Evolutionary conservation across 805 yeast species (phyloP).

Genomic region (Teunomyces kruisii): DNA sequence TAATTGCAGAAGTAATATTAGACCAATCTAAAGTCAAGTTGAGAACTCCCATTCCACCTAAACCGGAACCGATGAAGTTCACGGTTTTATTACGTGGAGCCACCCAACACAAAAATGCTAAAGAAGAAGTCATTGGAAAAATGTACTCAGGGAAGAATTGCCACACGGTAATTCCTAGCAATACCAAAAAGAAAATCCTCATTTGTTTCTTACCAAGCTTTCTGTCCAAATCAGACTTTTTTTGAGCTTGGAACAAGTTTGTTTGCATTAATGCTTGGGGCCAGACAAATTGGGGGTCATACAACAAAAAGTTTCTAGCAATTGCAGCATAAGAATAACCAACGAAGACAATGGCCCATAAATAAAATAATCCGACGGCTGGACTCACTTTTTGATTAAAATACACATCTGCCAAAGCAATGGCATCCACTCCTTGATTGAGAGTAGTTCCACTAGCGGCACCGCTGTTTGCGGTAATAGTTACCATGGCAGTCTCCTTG

Average conservation of each 20-base stretch:
- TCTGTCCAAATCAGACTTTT: conserved; percentile 8
- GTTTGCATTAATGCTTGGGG: conserved; percentile 28
- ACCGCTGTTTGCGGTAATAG: conserved; percentile 50
- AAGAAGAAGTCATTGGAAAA: conserved; percentile 24
- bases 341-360: conserved; percentile 25
- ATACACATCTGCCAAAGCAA: conserved; percentile 46
- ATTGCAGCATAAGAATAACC: conserved; percentile 28
- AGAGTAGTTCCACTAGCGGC: conserved; percentile 40
- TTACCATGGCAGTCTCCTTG: conserved; percentile 51
- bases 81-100: conserved; percentile 18
- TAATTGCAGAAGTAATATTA: conserved; percentile 22
- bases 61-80: conserved; percentile 25
- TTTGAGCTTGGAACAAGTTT: conserved; percentile 11
- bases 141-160: conserved; percentile 24
- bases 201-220: conserved; percentile 13
- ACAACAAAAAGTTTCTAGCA: conserved; percentile 21
- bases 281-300: conserved; percentile 26
- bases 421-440: conserved; percentile 46
- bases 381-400: conserved; percentile 38
- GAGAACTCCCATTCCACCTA: conserved; percentile 26
- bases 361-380: conserved; percentile 20
- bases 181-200: conserved; percentile 18
- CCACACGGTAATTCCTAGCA: conserved; percentile 15
- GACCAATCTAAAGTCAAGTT: conserved; percentile 27
- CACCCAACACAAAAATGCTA: conserved; percentile 23